Evolutionary conservation across 2,329 filamentous ascomycete species (phyloP), one percentile per base, ranked within the genome.

Genomic region (Ilyonectria destructans): DNA sequence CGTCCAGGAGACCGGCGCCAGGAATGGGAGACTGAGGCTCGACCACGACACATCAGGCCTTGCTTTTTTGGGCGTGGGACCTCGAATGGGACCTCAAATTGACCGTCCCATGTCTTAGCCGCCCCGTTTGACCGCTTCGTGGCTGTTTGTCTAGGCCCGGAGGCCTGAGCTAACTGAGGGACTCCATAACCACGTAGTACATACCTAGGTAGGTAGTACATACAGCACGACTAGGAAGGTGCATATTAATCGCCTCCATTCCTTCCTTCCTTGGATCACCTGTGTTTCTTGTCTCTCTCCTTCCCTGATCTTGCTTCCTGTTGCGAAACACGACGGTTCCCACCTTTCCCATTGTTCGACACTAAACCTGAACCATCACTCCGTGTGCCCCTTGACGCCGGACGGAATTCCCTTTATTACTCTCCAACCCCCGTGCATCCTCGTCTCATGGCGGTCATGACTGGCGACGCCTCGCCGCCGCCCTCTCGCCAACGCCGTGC

Each of bases 381-480:
- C 2, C 12, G 40, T 23, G 5, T 23, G 5, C 15, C 6, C 17
- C 40, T 43, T n/a, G 15, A 43, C 40, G 8, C 40, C 5, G 40
- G 15, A 43, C 17, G 17, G 8, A 33, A 33, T 31, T n/a, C 49
- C 15, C 29, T 26, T 52, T 49, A 12, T 23, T 49, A 19, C n/a
- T 55, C 37, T 56, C 33, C 33, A 19, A 15, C 48, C n/a, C 33
- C 40, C 40, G 15, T 17, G 15, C 40, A 17, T 17, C 40, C 15
- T 43, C 40, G 6, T 40, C 15, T 6, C 40, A 43, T n/a, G 40
- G 40, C 40, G 8, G 15, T 43, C 43, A 73, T 73, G 71, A 63
- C 71, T 63, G 68, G 58, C 29, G 48, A 71, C 56, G 69, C 37
- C 33, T 74, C 51, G 12, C 51, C 31, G 29, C 31, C 49, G 29